Evolutionary conservation across 306 rosid species (phyloP), one percentile per base, ranked within the genome.

Genomic region (Vicia faba): DNA sequence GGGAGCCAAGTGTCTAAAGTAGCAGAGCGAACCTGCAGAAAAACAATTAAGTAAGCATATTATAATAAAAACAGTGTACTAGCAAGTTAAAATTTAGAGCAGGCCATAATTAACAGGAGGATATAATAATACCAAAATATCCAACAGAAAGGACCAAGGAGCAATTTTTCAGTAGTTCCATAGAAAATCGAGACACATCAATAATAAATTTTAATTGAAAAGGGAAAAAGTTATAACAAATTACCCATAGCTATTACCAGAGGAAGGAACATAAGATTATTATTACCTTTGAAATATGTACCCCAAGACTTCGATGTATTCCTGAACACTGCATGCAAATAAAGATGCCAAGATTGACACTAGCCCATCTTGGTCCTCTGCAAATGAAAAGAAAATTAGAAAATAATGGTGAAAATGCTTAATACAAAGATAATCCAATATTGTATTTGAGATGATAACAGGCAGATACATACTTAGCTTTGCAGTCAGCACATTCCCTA

Each of bases 341-440:
- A 87, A 92, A 92, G 77, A 92, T 92, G 75, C 98, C 98, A 71
- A 92, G 87, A 68, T 92, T 92, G 77, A 92, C 98, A 50, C 98
- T 92, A 66, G 98, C 98, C 98, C 98, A 92, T 87, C 98, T 85
- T 68, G 98, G 98, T 66, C 96, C 96, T 82, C 98, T 92, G 88
- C 72, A 78, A 75, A 66, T 64, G 75, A 82, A 82, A 69, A 38
- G 11, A 61, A 15, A 25, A 41, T 25, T 7, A 61, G 29, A 23
- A 66, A 66, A 66, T 45, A 26, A 26, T 39, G 29, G 41, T 7
- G 13, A 26, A 54, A 70, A 50, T 63, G 61, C 63, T 46, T 58
- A 31, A 46, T 19, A 28, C 53, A 67, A 70, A 38, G 43, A 46
- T 18, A 44, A 28, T 73, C 20, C 26, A 28, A 15, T 38, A 36